phyloP scores from a whole-genome alignment of 2,329 filamentous ascomycete genomes.

The Stagonosporopsis rhizophila region DNA sequence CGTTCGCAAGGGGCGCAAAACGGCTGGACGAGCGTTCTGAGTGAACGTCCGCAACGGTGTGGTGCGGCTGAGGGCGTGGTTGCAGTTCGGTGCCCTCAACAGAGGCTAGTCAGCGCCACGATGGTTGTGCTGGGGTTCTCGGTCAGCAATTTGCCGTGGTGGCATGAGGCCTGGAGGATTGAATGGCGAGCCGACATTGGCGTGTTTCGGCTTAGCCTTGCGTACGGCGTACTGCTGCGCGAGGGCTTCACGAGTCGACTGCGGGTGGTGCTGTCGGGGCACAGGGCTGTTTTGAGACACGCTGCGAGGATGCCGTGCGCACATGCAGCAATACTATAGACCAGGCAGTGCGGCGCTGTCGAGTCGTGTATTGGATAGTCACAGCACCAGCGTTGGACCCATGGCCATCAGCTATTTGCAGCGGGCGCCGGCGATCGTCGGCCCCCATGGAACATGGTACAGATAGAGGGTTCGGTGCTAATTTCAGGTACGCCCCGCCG shows the following conservation, averaged over 20 bases:
- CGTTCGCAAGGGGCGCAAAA: conserved; percentile 3
- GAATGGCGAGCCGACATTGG: conserved; percentile 20
- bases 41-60: not conserved
- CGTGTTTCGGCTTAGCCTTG: conserved; percentile 30
- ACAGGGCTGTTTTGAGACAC: conserved; percentile 26
- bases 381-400: conserved; percentile 4
- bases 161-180: conserved; percentile 23
- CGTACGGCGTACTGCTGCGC: conserved; percentile 20
- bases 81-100: conserved; percentile 2
- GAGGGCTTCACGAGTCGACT: conserved; percentile 27
- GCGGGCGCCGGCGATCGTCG: conserved; percentile 7
- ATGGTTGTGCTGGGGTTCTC: conserved; percentile 11
- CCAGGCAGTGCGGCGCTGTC: conserved; percentile 20
- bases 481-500: conserved; percentile 16
- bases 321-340: conserved; percentile 25
- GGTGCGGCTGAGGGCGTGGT: conserved; percentile 1
- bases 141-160: conserved; percentile 23
- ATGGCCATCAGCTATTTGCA: conserved; percentile 7
- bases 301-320: conserved; percentile 19
- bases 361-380: conserved; percentile 4
- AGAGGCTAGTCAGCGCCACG: conserved; percentile 7
- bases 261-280: conserved; percentile 20
- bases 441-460: conserved; percentile 6
- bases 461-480: conserved; percentile 10
- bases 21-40: not conserved